phyloP scores from a whole-genome alignment of 257 asterid genomes.

The Ehretia macrophylla region DNA sequence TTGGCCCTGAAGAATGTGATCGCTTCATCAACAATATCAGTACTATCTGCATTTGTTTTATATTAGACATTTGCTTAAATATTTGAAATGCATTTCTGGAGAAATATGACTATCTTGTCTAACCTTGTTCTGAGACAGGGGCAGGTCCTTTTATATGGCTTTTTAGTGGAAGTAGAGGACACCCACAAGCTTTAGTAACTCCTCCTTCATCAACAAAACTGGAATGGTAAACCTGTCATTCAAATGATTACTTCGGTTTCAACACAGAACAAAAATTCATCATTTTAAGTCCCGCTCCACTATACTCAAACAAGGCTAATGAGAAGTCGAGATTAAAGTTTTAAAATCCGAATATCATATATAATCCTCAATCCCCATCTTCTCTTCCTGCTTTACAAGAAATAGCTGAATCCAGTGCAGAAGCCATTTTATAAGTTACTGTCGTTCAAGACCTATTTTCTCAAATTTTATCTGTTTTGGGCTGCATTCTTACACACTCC shows the following conservation, averaged over 20 bases:
- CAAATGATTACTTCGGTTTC: neutral
- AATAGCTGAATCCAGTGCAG: no score
- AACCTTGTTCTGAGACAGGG: slow-evolving; percentile 91
- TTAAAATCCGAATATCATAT: no score
- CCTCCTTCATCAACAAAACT: slow-evolving; percentile 76
- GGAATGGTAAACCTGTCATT: slow-evolving; percentile 86
- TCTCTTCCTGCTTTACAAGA: no score
- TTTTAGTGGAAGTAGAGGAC: slow-evolving; percentile 93
- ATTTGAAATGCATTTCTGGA: neutral
- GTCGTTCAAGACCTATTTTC: no score
- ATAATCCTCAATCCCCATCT: no score
- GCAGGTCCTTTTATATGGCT: slow-evolving; percentile 98
- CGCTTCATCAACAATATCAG: slow-evolving; percentile 93
- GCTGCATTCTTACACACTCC: no score
- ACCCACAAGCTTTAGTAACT: slow-evolving; percentile 84
- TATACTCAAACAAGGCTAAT: no score
- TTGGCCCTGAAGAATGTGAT: slow-evolving; percentile 96
- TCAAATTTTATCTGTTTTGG: no score
- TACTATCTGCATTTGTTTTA: slow-evolving; percentile 65
- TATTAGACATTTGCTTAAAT: neutral
- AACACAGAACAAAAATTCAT: no score
- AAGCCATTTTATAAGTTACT: no score
- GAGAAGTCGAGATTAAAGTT: no score
- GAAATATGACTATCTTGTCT: neutral
- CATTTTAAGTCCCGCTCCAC: no score